Evolutionary conservation across 768 basidiomycete genomes (phyloP), one percentile per base, ranked within the genome.

Genomic region (Tulasnella sp.): DNA sequence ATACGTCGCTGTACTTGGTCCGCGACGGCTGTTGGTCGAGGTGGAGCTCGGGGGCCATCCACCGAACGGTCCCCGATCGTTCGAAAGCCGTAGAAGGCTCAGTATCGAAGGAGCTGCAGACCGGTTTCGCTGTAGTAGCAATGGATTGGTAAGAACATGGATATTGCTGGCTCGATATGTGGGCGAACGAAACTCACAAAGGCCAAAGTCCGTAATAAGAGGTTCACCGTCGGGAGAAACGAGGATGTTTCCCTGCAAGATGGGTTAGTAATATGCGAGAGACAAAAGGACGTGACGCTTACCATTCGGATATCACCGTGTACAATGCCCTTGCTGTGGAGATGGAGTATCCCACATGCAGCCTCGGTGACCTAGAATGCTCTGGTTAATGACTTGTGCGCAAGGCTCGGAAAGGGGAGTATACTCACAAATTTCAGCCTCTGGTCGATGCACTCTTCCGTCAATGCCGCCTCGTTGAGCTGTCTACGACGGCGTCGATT

Each of bases 41-140:
- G 34, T 69, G 64, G 34, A 69, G 64, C 28, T 69, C 64, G 31
- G 64, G 64, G 28, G 64, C 64, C 64, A 69, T 69, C 64, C 64
- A 69, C 34, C 64, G 64, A 1, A 37, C 14, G 6, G 64, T 69
- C 6, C 64, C 64, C 18, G 64, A 12, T 3, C 64, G 64, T 37
- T 69, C 64, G 31, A 69, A 69, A 16, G 64, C 64, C 34, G 64
- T 69, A 31, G 64, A 69, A 1, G 64, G 64, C 34, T 69, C 8
- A 31, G 64, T 69, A 28, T 69, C 64, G 34, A 69, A 69, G 3
- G 64, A 69, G 34, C 34, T 28, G 3, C 11, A 28, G 28, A 69
- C 31, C 16, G 34, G 64, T 69, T 69, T 69, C 31, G 64, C 64
- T 64, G n/a, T 31, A 64, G 5, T 18, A 69, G 14, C 4, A 31